Evolutionary conservation across 1,284 basidiomycete genomes (phyloP).

Genomic region (Sanghuangporus baumii): DNA sequence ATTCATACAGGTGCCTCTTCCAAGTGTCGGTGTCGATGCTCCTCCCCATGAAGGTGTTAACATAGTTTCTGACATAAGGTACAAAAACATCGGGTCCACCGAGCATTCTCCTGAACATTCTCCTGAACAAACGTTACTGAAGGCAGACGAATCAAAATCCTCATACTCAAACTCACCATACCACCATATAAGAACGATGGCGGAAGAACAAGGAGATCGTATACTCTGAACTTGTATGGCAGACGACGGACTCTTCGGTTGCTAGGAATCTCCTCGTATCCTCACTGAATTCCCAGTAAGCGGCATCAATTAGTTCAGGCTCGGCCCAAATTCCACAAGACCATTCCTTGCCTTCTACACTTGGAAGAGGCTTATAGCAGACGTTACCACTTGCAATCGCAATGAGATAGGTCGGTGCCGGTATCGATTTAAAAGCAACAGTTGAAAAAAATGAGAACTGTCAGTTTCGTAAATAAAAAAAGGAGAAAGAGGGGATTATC

Average conservation of each 20-base stretch:
- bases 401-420: slow-evolving; percentile 83
- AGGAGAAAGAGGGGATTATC: slow-evolving; percentile 27
- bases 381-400: slow-evolving; percentile 85
- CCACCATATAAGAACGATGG: slow-evolving; percentile 92
- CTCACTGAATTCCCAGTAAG: slow-evolving; percentile 85
- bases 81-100: slow-evolving; percentile 86
- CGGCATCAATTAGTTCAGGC: slow-evolving; percentile 73
- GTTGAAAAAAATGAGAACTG: not conserved
- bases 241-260: slow-evolving; percentile 72
- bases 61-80: slow-evolving; percentile 79
- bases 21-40: slow-evolving; percentile 88
- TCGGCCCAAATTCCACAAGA: slow-evolving; percentile 86
- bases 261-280: slow-evolving; percentile 79
- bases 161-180: slow-evolving; percentile 47
- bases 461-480: not conserved
- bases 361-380: slow-evolving; percentile 63
- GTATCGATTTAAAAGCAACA: slow-evolving; percentile 50
- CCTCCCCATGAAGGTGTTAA: slow-evolving; percentile 71
- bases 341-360: slow-evolving; percentile 63
- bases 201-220: slow-evolving; percentile 89
- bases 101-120: slow-evolving; percentile 70
- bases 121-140: slow-evolving; percentile 37
- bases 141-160: not conserved
- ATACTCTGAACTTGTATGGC: slow-evolving; percentile 84
- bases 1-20: slow-evolving; percentile 81